Percentiles rank a stretch among this genome's conserved stretches.
Conservation (phyloP, 345 rosid genomes). For the Aquilaria sinensis region DNA sequence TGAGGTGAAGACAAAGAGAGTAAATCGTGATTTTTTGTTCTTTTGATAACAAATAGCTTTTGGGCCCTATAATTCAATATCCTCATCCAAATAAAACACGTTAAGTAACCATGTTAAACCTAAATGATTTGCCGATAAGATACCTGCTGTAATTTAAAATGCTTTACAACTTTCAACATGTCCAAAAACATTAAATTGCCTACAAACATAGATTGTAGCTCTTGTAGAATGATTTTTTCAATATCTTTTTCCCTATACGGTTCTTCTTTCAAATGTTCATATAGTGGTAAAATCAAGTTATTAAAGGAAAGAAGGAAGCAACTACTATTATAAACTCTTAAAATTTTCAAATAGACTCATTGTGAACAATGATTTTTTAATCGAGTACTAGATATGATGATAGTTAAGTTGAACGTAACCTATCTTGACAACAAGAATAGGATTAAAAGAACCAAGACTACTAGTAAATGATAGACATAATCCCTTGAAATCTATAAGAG, state of each 20-base stretch:
- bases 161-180: conserved; percentile 69
- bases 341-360: background rate
- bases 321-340: background rate
- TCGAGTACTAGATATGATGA: conserved; percentile 16
- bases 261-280: conserved; percentile 77
- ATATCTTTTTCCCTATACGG: conserved; percentile 78
- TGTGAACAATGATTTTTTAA: background rate
- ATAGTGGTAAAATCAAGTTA: conserved; percentile 7
- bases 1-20: too few relatives aligned
- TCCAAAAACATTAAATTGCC: conserved; percentile 66
- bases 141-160: conserved; percentile 88
- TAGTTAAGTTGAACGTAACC: conserved; percentile 19
- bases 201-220: conserved; percentile 53
- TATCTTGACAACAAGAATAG: conserved; percentile 88
- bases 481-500: conserved; percentile 92
- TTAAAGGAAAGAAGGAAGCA: background rate
- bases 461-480: conserved; percentile 64
- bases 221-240: conserved; percentile 46
- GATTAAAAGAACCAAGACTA: conserved; percentile 56
- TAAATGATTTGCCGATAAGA: too few relatives aligned
- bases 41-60: too few relatives aligned
- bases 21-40: too few relatives aligned
- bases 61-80: too few relatives aligned
- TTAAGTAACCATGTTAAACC: too few relatives aligned
- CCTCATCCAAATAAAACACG: too few relatives aligned